Conservation (phyloP, 2,329 filamentous ascomycete genomes). For the Biscogniauxia sp. region DNA sequence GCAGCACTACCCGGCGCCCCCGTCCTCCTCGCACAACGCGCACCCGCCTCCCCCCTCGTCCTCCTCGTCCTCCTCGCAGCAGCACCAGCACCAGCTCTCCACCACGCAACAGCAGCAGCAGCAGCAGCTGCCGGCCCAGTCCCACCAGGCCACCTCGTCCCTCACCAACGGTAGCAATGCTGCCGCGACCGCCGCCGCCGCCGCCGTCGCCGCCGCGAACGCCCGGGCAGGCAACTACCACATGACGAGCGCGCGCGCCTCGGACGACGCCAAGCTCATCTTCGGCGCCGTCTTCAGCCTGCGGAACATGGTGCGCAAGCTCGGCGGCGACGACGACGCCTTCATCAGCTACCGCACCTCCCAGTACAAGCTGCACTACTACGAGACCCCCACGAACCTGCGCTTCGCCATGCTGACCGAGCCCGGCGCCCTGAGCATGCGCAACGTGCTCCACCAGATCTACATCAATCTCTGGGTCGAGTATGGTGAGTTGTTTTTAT, state of each 20-base stretch:
- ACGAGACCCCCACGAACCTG: conserved; percentile 93
- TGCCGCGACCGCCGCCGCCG: conserved; percentile 22
- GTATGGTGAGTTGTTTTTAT: conserved; percentile 64
- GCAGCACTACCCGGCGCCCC: neutral
- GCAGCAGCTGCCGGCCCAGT: neutral
- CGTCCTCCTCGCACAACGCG: conserved; percentile 1
- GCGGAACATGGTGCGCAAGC: conserved; percentile 93
- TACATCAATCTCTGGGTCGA: conserved; percentile 98
- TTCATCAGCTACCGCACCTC: conserved; percentile 92
- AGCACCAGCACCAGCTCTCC: neutral
- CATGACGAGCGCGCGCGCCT: conserved; percentile 33
- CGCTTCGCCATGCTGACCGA: conserved; percentile 98
- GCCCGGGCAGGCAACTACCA: conserved; percentile 9
- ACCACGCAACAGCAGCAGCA: conserved; percentile 2
- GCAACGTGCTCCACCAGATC: conserved; percentile 93
- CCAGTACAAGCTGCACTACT: conserved; percentile 98
- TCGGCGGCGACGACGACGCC: conserved; percentile 89
- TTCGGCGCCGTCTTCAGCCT: conserved; percentile 96
- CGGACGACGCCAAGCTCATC: conserved; percentile 92
- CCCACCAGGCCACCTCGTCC: conserved; percentile 4
- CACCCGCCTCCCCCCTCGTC: neutral
- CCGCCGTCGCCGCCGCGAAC: neutral
- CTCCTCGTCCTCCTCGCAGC: neutral
- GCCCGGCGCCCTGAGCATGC: conserved; percentile 82
- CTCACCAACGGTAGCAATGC: neutral